Conservation (phyloP, 345 rosid species). For the rapeseed (Brassica napus) region Da-Ae NC_063444.1:8052501-8053000, state of each 20-base stretch:
- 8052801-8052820: slow-evolving; percentile 48
- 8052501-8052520: slow-evolving; percentile 97
- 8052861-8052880: slow-evolving; percentile 97
- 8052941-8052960: neutral
- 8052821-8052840: slow-evolving; percentile 99
- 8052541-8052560: slow-evolving; percentile 72
- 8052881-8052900: slow-evolving; percentile 93
- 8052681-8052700: slow-evolving; percentile 96
- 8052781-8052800: slow-evolving; percentile 1
- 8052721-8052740: slow-evolving; percentile 96
- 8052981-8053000: slow-evolving; percentile 80
- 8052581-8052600: slow-evolving; percentile 26
- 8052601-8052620: slow-evolving; percentile 16
- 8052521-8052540: slow-evolving; percentile 92
- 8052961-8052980: slow-evolving; percentile 2
- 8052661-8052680: slow-evolving; percentile 99
- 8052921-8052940: neutral
- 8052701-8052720: slow-evolving; percentile 93
- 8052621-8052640: slow-evolving; percentile 95
- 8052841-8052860: slow-evolving; percentile 92
- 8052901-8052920: slow-evolving; percentile 63
- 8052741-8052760: slow-evolving; percentile 42
- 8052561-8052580: neutral
- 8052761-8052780: neutral
- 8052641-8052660: slow-evolving; percentile 99